phyloP scores from a whole-genome alignment of 2,329 filamentous ascomycete genomes.

The Hymenoscyphus fructigenus region DNA sequence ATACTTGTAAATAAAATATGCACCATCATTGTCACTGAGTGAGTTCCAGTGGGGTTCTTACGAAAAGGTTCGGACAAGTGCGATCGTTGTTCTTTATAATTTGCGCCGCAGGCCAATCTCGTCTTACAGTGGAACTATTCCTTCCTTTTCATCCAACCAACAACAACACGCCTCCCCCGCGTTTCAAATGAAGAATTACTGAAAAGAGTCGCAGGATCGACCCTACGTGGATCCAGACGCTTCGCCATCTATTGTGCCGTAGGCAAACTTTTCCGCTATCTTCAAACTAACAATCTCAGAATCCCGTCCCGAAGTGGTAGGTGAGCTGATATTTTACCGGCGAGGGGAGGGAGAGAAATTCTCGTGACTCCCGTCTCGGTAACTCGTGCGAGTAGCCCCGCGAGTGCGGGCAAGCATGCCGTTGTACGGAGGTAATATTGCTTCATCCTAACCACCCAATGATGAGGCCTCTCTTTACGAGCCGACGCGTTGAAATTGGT shows the following conservation, averaged over 20 bases:
- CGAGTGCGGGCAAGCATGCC: background rate
- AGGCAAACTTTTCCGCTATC: background rate
- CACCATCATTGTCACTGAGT: conserved; percentile 9
- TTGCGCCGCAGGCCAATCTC: background rate
- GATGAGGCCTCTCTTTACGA: background rate
- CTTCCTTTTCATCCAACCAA: background rate
- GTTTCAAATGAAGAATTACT: conserved; percentile 4
- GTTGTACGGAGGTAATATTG: background rate
- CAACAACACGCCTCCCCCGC: conserved; percentile 3
- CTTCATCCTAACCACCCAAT: background rate
- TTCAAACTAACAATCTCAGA: background rate
- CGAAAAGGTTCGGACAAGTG: conserved; percentile 1
- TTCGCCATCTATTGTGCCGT: conserved; percentile 1
- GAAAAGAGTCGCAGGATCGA: background rate
- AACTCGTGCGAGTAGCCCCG: background rate
- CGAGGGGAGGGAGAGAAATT: background rate
- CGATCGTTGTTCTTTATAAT: conserved; percentile 1
- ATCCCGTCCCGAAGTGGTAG: background rate
- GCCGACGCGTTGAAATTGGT: background rate
- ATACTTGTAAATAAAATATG: conserved; percentile 31
- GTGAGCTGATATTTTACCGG: background rate
- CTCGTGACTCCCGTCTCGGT: conserved; percentile 1
- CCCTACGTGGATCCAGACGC: background rate
- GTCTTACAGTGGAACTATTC: background rate
- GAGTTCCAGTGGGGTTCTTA: background rate